Evolutionary conservation across 768 basidiomycete species (phyloP).

Genomic region (Favolaschia claudopus): DNA sequence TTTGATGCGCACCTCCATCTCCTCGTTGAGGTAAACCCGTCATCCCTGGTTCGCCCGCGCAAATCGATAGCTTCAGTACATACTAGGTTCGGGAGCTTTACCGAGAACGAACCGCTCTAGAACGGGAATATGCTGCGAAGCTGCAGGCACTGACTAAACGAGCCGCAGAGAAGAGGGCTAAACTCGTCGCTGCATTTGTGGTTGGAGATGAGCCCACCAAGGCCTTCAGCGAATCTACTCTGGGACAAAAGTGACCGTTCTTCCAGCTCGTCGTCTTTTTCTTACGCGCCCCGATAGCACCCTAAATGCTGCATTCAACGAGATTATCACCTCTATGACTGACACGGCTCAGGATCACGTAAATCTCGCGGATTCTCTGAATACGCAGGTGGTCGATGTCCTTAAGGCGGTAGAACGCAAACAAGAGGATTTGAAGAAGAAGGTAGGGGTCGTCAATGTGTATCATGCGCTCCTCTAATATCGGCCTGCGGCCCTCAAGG

Average conservation of each 20-base stretch:
- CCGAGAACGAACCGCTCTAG: conserved; percentile 67
- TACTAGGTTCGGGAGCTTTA: conserved; percentile 81
- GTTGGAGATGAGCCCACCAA: conserved; percentile 77
- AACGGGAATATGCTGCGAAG: conserved; percentile 82
- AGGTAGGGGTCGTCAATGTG: conserved; percentile 46
- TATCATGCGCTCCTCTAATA: conserved; percentile 8
- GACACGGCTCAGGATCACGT: conserved; percentile 74
- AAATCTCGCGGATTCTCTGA: conserved; percentile 68
- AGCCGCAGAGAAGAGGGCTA: conserved; percentile 74
- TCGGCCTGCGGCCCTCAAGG: conserved; percentile 48
- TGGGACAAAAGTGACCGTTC: conserved; percentile 61
- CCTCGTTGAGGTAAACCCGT: conserved; percentile 63
- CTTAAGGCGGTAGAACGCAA: conserved; percentile 66
- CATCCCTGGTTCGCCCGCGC: background rate
- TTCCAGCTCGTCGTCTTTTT: background rate
- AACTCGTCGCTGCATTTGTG: conserved; percentile 59
- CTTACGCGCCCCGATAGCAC: conserved; percentile 55
- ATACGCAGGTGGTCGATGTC: conserved; percentile 66
- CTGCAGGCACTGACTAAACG: conserved; percentile 72
- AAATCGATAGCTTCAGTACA: background rate
- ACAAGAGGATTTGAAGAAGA: conserved; percentile 74
- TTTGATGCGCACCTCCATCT: conserved; percentile 74
- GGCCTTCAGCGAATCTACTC: conserved; percentile 56
- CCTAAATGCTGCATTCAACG: conserved; percentile 72
- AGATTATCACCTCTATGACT: conserved; percentile 67